Evolutionary conservation across 441 rosid genomes (phyloP).

Genomic region (Populus hybrid): DNA sequence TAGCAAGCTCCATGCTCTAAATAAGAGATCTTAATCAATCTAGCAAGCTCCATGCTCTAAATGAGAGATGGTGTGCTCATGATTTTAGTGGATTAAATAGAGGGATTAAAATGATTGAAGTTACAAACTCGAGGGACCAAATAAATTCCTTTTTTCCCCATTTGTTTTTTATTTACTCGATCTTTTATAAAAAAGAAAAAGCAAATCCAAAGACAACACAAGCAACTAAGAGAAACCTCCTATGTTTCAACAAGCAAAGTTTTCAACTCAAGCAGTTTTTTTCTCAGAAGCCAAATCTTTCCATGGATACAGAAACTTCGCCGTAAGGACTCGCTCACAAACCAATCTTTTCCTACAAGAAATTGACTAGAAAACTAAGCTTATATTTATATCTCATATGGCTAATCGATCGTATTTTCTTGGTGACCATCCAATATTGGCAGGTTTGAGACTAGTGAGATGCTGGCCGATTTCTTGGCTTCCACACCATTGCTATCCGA

Average conservation of each 20-base stretch:
- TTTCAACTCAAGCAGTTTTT: neutral
- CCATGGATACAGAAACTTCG: slow-evolving; percentile 10
- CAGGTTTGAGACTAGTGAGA: slow-evolving; percentile 69
- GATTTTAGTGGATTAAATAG: neutral
- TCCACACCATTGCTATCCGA: slow-evolving; percentile 49
- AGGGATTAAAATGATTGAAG: neutral
- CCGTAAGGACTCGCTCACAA: neutral
- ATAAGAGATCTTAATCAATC: too few species aligned
- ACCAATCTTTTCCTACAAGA: neutral
- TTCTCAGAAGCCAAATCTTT: neutral
- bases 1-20: too few species aligned
- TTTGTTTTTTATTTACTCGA: too few species aligned
- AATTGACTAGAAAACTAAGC: neutral
- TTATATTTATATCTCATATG: neutral
- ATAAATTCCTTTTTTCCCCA: too few species aligned
- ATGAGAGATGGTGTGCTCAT: too few species aligned
- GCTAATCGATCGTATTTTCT: neutral
- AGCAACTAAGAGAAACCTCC: neutral
- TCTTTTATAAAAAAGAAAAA: too few species aligned
- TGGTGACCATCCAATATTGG: neutral
- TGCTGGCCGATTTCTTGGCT: slow-evolving; percentile 49
- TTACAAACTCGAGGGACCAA: neutral
- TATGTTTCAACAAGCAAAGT: neutral
- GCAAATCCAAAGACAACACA: neutral
- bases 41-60: too few species aligned